phyloP scores from a whole-genome alignment of 345 rosid species.

The Dovyalis caffra region DNA sequence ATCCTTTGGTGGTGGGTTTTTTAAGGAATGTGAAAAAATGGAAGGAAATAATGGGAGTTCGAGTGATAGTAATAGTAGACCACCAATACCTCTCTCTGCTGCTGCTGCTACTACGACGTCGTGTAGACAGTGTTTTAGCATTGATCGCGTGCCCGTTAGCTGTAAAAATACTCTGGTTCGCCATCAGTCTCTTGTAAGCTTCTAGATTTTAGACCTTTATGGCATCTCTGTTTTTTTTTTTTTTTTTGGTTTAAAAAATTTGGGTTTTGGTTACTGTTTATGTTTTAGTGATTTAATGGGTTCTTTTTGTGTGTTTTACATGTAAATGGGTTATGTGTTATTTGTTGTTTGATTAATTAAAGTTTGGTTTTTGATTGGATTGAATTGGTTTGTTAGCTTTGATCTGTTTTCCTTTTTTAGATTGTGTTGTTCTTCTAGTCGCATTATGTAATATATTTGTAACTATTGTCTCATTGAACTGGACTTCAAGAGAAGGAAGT shows the following conservation, averaged over 20 bases:
- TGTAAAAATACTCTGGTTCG: conserved; percentile 62
- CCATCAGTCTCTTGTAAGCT: conserved; percentile 70
- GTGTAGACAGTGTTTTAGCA: conserved; percentile 30
- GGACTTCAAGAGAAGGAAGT: too few relatives aligned
- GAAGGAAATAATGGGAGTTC: conserved; percentile 59
- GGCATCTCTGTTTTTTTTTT: background rate
- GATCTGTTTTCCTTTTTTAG: background rate
- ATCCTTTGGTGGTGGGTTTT: background rate
- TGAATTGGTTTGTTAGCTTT: background rate
- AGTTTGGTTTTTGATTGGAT: background rate
- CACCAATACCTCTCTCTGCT: conserved; percentile 59
- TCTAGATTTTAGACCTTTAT: background rate
- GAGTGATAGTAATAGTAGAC: conserved; percentile 49
- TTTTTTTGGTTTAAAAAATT: background rate
- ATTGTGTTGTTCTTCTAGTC: background rate
- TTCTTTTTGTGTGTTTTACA: background rate
- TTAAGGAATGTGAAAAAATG: conserved; percentile 46
- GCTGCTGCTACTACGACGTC: conserved; percentile 3
- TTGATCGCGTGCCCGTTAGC: conserved; percentile 33
- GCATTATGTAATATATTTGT: background rate
- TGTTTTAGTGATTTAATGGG: too few relatives aligned
- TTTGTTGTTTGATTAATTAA: background rate
- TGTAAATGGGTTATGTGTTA: background rate
- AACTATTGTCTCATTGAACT: background rate
- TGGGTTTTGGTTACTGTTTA: background rate